Evolutionary conservation across 1,284 basidiomycete species (phyloP), one percentile per base, ranked within the genome.

Genomic region (Vanrija humicola): DNA sequence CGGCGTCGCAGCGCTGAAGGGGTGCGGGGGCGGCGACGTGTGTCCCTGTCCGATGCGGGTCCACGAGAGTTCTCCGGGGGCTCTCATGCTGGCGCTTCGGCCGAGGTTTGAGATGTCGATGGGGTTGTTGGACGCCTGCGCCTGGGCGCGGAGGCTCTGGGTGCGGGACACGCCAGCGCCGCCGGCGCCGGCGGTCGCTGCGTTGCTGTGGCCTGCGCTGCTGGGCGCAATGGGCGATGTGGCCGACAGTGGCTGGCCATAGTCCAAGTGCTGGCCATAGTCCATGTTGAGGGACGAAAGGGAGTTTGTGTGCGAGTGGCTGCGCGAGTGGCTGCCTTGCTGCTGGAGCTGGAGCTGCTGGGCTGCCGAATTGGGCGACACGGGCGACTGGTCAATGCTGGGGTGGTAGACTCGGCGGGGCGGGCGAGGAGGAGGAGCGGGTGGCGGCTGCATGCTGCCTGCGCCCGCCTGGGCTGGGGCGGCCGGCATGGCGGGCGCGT

Each of bases 231-330:
- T 14, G 52, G 64, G 23, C 54, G 59, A 60, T n/a, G 40, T 56
- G 46, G 38, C 39, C 21, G n/a, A 39, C 50, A 16, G 16, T 9
- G 28, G 43, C 39, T 39, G 38, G 46, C 42, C 48, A 23, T 54
- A 58, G 19, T 71, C 56, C 61, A 16, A 19, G 15, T 21, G 43
- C 39, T 29, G 25, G 46, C 42, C 48, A 23, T 54, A 58, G 19
- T 71, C 56, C 61, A 69, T 67, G 34, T 63, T 63, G 29, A 74
- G 62, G 3, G 70, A 73, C 6, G 70, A 70, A 3, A 74, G 55
- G 23, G 72, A 70, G 34, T 68, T 68, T 5, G 51, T 49, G 47
- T 71, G 68, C 25, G 56, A 58, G 47, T 51, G 67, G 66, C 38
- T 68, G 66, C n/a, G 70, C 62, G 39, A 64, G 54, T 28, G 61